These are phyloP conservation scores for Phoma sp. DNA, from an alignment of 2,329 filamentous ascomycete genomes.

Conservation along the genomic window DNA sequence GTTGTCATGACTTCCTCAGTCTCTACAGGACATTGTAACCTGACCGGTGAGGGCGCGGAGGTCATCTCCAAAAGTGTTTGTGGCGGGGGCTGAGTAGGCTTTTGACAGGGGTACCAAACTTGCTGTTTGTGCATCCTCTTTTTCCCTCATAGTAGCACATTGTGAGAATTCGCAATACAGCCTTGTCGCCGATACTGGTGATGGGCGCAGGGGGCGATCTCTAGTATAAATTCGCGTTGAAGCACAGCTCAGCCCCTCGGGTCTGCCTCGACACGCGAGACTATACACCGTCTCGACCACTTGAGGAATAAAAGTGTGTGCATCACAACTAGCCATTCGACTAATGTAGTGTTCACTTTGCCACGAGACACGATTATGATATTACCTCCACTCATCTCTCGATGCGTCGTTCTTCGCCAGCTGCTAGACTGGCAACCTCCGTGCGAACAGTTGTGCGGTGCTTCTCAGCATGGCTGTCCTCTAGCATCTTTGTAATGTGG, in stretches of 20 bases:
- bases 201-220: neutral
- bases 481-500: constrained; percentile 40
- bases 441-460: constrained; percentile 20
- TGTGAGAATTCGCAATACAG: neutral
- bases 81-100: neutral
- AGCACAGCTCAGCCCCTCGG: neutral
- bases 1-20: neutral
- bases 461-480: constrained; percentile 24
- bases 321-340: too few relatives aligned
- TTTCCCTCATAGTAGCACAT: neutral
- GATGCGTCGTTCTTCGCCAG: constrained; percentile 34
- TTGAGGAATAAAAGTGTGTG: too few relatives aligned
- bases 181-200: neutral
- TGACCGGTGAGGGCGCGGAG: neutral
- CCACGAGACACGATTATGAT: neutral
- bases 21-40: neutral
- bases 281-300: neutral
- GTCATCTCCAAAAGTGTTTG: neutral
- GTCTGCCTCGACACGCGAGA: neutral
- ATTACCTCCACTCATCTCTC: constrained; percentile 14
- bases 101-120: neutral
- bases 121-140: neutral
- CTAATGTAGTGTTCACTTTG: too few relatives aligned
- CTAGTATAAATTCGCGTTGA: neutral
- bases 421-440: constrained; percentile 27